Evolutionary conservation across 2,329 filamentous ascomycete species (phyloP), one percentile per base, ranked within the genome.

Genomic region (Penicillium digitatum): DNA sequence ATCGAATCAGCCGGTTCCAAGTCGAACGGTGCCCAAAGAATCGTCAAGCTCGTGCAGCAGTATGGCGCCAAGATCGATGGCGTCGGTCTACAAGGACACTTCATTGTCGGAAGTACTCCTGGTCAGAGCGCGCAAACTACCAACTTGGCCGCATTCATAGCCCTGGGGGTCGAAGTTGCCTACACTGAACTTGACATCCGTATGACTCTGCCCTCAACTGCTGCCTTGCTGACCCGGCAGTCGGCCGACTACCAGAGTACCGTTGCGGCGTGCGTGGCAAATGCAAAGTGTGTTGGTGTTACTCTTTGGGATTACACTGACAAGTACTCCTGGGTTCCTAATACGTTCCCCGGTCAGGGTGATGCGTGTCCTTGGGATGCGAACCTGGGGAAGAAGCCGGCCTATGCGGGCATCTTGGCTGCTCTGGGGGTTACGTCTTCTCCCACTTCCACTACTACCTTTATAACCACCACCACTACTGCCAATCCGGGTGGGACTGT

Each of bases 161-260:
- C 67, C 3, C 74, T 80, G 9, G 60, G 71, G 0, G 69, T 85
- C 6, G 67, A 74, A 1, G 64, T 68, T 3, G 72, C 77, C 1
- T 74, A 82, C 6, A 63, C 67, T 1, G 70, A 70, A n/a, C 71
- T 82, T 7, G 80, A 83, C 60, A 78, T 77, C 55, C 79, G 81
- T 27, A 73, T 83, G 55, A 62, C 65, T 14, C 56, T 69, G 9
- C 69, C 69, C 2, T 60, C 68, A 1, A 66, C 66, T 8, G 52
- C 51, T 31, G 63, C 60, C 1, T 53, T 64, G 35, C 62, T 71
- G 9, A 49, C 63, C 1, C 63, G 70, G 43, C 72, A 74, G 60
- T 61, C 65, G 11, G 66, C 62, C 6, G 68, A 73, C 44, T 74
- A 71, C 50, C 51, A 62, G 27, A 65, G 62, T 49, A 62, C 67